Base-by-base conservation (phyloP, 2,329 filamentous ascomycete genomes). In the Aspergillus sp. region DNA sequence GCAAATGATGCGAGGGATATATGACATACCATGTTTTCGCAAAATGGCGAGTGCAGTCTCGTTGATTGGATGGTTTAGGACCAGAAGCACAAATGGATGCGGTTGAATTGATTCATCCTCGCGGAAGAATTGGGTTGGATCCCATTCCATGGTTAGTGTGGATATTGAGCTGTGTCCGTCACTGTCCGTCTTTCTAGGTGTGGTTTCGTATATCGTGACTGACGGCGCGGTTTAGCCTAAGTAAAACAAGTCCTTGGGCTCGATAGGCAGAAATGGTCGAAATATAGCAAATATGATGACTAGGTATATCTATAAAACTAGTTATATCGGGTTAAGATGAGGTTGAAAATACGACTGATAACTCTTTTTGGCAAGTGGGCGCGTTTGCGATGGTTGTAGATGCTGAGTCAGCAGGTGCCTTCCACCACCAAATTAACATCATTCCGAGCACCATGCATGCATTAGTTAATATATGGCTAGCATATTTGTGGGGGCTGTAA, bases 1-100 rank as follows among this genome's bases (percentile, higher is more conserved):
- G 9, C 34, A n/a, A n/a, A 9, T 50, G 3, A 42, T 39, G 34
- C 7, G 46, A 48, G 8, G 5, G 44, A 54, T n/a, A 54, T 19
- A 33, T 12, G 33, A 56, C 65, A 54, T 60, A 77, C 75, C 73
- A 64, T 73, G 66, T 57, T 70, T 67, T 57, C 70, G 70, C 17
- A 79, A 62, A 20, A 74, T 69, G 9, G 61, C 61, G 61, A 76
- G 73, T 2, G 76, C 76, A 51, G 67, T 73, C 54, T 73, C 71
- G 49, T 79, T 76, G 57, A 89, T 81, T 27, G 84, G 84, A 62
- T 87, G 85, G 65, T 89, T 87, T 17, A 89, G 75, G 44, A 88
- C 75, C 45, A 89, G 67, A 42, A 89, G 73, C 5, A 80, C 81
- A 58, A 79, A 80, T 61, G 68, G 66, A 53, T 66, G 54, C 41